These are phyloP conservation scores for Entoloma clypeatum DNA, from an alignment of 1,284 basidiomycete genomes.

Conservation along the genomic window DNA sequence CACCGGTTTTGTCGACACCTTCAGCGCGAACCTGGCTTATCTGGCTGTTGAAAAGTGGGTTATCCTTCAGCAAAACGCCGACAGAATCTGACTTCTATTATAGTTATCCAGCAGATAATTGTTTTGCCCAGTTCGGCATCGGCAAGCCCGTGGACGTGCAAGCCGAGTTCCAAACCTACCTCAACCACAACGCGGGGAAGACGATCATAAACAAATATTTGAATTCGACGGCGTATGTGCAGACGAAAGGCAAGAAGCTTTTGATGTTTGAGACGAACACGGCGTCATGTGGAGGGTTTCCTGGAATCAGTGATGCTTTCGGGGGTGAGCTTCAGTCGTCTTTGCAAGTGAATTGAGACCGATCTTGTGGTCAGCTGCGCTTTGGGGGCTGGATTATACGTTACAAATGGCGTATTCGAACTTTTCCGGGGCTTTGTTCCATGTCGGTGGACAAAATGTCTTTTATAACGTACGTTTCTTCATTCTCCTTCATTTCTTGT, in stretches of 20 bases:
- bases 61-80: constrained; percentile 8
- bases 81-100: neutral
- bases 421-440: constrained; percentile 52
- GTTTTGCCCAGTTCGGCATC: constrained; percentile 47
- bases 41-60: constrained; percentile 49
- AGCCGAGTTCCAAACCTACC: constrained; percentile 47
- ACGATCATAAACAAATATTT: constrained; percentile 46
- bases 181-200: constrained; percentile 49
- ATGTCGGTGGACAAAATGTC: constrained; percentile 59
- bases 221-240: constrained; percentile 41
- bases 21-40: constrained; percentile 34
- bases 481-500: neutral
- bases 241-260: constrained; percentile 44
- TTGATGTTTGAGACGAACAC: constrained; percentile 77
- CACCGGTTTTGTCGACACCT: constrained; percentile 42
- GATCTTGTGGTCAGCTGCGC: no score
- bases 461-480: constrained; percentile 53
- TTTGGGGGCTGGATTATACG: constrained; percentile 66
- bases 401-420: constrained; percentile 56
- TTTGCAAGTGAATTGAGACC: no score
- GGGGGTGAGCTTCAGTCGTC: no score
- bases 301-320: constrained; percentile 68
- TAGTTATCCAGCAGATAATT: constrained; percentile 64
- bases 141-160: constrained; percentile 47
- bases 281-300: constrained; percentile 72